Evolutionary conservation across 1,284 basidiomycete genomes (phyloP).

Genomic region (Heterobasidion irregulare): DNA sequence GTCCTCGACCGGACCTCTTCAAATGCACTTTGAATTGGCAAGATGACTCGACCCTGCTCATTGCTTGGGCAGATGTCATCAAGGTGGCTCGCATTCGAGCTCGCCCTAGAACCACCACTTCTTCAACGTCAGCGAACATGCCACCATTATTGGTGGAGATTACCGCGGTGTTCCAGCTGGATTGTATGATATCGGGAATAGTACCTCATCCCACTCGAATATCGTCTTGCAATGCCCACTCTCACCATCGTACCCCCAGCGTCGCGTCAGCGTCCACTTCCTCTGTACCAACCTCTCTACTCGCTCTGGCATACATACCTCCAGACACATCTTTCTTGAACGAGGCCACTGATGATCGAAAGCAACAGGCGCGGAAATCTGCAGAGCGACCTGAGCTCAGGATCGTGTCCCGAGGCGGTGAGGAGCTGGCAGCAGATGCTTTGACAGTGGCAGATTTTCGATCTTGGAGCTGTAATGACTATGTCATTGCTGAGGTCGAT

Average conservation of each 20-base stretch:
- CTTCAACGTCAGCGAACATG: conserved; percentile 31
- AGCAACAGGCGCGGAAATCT: conserved; percentile 68
- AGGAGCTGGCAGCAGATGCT: conserved; percentile 85
- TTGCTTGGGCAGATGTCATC: conserved; percentile 93
- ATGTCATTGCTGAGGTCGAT: conserved; percentile 52
- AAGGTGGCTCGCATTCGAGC: conserved; percentile 81
- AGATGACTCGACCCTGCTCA: conserved; percentile 82
- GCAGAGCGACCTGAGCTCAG: conserved; percentile 90
- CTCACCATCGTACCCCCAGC: conserved; percentile 15
- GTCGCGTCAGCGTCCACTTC: conserved; percentile 13
- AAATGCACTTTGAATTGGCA: conserved; percentile 91
- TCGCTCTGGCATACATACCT: conserved; percentile 78
- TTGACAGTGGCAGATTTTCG: conserved; percentile 76
- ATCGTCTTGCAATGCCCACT: conserved; percentile 9
- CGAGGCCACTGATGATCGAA: conserved; percentile 66
- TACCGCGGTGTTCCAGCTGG: conserved; percentile 86
- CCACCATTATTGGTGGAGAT: conserved; percentile 75
- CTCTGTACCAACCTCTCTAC: conserved; percentile 50
- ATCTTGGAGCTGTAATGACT: conserved; percentile 90
- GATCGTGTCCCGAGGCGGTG: conserved; percentile 83
- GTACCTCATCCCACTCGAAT: conserved; percentile 60
- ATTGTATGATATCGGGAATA: conserved; percentile 93
- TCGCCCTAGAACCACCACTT: conserved; percentile 38
- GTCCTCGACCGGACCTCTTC: conserved; percentile 89
- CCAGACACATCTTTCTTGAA: conserved; percentile 58